Conservation (phyloP, 441 rosid genomes). For the Gossypium armourianum region DNA sequence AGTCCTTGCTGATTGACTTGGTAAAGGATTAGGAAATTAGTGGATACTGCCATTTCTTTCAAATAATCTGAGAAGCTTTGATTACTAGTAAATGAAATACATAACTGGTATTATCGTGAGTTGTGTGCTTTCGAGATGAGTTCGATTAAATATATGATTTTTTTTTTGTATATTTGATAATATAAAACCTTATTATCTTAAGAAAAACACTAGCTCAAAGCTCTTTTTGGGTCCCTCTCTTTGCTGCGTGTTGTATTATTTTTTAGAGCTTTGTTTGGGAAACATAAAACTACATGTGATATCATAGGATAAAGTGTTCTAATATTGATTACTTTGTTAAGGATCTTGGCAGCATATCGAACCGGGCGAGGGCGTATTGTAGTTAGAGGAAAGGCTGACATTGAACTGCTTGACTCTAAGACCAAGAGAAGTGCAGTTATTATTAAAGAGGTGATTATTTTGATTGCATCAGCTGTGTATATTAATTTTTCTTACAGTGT, state of each 20-base stretch:
- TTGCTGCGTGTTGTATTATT: neutral
- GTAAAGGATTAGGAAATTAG: neutral
- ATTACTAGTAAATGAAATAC: neutral
- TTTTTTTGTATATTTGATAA: slow-evolving; percentile 1
- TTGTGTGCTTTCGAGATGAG: neutral
- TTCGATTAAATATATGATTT: neutral
- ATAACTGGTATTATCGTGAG: neutral
- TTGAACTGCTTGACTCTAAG: slow-evolving; percentile 74
- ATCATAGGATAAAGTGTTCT: slow-evolving; percentile 11
- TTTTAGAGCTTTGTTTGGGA: neutral
- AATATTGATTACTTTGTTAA: slow-evolving; percentile 24
- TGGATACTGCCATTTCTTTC: neutral
- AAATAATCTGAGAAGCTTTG: neutral
- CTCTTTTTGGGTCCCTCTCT: neutral
- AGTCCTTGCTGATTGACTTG: neutral
- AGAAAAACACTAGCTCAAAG: neutral
- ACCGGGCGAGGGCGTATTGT: slow-evolving; percentile 75
- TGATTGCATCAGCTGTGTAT: slow-evolving; percentile 12
- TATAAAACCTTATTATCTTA: neutral
- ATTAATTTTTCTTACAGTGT: slow-evolving; percentile 10
- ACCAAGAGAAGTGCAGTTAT: slow-evolving; percentile 68
- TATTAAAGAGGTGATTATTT: slow-evolving; percentile 64
- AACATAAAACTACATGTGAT: neutral
- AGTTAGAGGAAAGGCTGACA: slow-evolving; percentile 71
- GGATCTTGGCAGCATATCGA: slow-evolving; percentile 88